Conservation (phyloP, 305 asterid genomes). For the Rubia peregrina region DNA sequence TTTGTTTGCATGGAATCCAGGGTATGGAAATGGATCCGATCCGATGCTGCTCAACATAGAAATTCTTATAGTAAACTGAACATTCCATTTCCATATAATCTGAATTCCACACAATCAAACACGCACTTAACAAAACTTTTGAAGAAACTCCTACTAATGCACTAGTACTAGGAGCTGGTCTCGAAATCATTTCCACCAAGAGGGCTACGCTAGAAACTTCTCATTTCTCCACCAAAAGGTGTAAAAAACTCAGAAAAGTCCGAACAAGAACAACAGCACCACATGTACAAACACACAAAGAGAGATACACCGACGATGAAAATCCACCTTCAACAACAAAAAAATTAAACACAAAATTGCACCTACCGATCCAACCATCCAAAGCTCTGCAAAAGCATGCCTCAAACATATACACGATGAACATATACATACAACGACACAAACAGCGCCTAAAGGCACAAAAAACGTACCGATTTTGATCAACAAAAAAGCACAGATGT, state of each 20-base stretch:
- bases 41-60: background rate
- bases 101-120: background rate
- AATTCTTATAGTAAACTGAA: background rate
- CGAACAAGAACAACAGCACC: background rate
- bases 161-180: background rate
- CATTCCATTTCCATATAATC: background rate
- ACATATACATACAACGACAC: background rate
- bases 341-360: background rate
- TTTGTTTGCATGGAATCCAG: background rate
- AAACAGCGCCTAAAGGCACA: background rate
- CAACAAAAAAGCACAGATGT: background rate
- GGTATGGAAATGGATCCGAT: background rate
- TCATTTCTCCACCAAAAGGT: background rate
- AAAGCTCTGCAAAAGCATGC: background rate
- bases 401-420: background rate
- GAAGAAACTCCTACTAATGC: background rate
- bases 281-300: background rate
- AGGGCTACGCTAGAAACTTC: background rate
- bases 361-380: conserved; percentile 5
- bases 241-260: background rate
- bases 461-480: background rate
- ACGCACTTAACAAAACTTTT: background rate
- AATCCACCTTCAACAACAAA: background rate
- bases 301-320: background rate
- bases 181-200: background rate